Base-by-base conservation (phyloP, 345 rosid genomes). In the Abelmoschus esculentus region DNA sequence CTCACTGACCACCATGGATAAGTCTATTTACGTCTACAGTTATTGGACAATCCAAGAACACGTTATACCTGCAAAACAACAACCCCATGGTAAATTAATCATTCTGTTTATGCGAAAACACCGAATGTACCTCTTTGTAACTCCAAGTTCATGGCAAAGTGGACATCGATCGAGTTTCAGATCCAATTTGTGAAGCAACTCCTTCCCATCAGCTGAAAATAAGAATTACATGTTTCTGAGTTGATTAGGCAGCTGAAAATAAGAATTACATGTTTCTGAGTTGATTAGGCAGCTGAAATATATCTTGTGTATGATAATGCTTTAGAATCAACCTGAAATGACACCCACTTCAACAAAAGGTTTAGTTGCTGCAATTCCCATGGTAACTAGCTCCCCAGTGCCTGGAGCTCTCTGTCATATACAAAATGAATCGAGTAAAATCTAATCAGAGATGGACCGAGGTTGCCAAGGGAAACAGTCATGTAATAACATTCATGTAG, bases 1-100 rank as follows among this genome's bases (percentile, higher is more conserved):
- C 89, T 87, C 64, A 83, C 86, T 85, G 78, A 38, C 88, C 92
- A 44, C 88, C 88, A n/a, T 19, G 36, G 18, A 80, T 5, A 6
- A 87, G 83, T 52, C 86, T 72, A 38, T 65, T 49, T 22, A 80
- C 19, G 75, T 85, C 81, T 68, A 80, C 52, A 0, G 80, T 75
- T 2, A 81, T 44, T 19, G 84, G 85, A 57, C 69, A 80, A 69
- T 85, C 89, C 75, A 80, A 19, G n/a, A 85, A 76, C 65, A 85
- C 83, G 74, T 79, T 85, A 62, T 78, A 85, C 76, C 86, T 61
- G 75, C 72, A 53, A 62, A 65, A 28, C 6, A 0, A 13, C 8
- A 31, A 7, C 56, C 19, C 56, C 18, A 3, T 4, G 55, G 19
- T 15, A 6, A 8, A 6, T 1, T 17, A 52, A 65, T 28, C 26